These are phyloP conservation scores for Rubus parviflorus DNA, from an alignment of 306 rosid genomes.

Conservation along the genomic window DNA sequence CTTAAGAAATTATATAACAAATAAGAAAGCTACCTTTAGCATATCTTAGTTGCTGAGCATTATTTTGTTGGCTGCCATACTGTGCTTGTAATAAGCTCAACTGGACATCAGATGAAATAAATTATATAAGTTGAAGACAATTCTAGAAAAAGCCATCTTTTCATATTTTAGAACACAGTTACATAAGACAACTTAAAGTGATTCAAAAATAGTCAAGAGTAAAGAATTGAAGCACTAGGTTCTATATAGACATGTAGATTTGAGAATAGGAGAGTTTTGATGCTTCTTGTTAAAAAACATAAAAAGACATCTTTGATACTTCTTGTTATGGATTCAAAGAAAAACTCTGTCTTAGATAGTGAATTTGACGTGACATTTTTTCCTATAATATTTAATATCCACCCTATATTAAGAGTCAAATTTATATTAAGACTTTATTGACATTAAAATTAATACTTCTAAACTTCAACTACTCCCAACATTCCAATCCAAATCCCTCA, in stretches of 20 bases:
- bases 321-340: neutral
- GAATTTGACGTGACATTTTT: neutral
- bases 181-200: conserved; percentile 7
- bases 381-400: neutral
- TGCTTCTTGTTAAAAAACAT: neutral
- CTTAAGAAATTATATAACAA: conserved; percentile 21
- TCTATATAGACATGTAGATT: neutral
- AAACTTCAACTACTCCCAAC: neutral
- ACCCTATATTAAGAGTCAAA: neutral
- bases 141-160: conserved; percentile 4
- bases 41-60: conserved; percentile 44
- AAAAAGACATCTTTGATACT: neutral
- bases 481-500: neutral
- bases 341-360: neutral
- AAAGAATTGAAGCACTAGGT: neutral
- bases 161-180: conserved; percentile 15
- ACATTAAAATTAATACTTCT: neutral
- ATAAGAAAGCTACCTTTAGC: conserved; percentile 56
- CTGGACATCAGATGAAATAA: conserved; percentile 50
- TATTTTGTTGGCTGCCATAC: conserved; percentile 42
- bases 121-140: conserved; percentile 21
- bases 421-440: neutral
- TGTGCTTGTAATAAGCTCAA: conserved; percentile 49
- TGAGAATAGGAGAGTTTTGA: neutral
- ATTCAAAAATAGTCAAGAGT: neutral